Evolutionary conservation across 306 rosid genomes (phyloP), one percentile per base, ranked within the genome.

Genomic region (Malus asiatica): DNA sequence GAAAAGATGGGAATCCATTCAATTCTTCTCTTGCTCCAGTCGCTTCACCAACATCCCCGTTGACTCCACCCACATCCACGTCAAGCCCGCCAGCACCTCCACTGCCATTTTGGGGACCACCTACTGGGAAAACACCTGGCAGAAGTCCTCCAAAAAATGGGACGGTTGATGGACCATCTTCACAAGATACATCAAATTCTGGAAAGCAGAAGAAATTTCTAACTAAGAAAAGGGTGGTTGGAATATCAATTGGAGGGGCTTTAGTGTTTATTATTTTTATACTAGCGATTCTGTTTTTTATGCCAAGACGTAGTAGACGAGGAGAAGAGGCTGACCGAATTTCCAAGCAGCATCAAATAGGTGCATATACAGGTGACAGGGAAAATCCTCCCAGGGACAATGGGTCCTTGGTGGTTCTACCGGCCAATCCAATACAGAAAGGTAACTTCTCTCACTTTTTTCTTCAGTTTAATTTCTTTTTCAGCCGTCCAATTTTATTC

Each of bases 1-100:
- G 98, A 74, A 87, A 78, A 66, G 93, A 87, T 82, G 98, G 98
- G 85, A 91, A 93, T 80, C 97, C 72, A 18, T 91, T 91, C 75
- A 86, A 87, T 83, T 62, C 87, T 32, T 85, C 93, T 65, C 29
- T 76, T 33, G 84, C 93, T 78, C 91, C 96, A 19, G 53, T 83
- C 16, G 72, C 77, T 79, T 75, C 90, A 46, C 87, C 97, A 76
- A 77, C 40, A 66, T 86, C 92, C 73, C 86, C 86, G 16, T 74
- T 55, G 51, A 80, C 51, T 75, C 81, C 61, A 20, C 29, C 78
- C 58, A 48, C 55, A 48, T 48, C 55, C 16, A 6, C 55, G 2
- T 48, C 20, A 4, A 15, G 57, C 8, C 20, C 29, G 3, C 77
- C 68, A 66, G 63, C 60, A 71, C 81, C 91, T 75, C 83, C 85